Evolutionary conservation across 352 stramenopile genomes (phyloP).

Genomic region (Nothophytophthora sp.): DNA sequence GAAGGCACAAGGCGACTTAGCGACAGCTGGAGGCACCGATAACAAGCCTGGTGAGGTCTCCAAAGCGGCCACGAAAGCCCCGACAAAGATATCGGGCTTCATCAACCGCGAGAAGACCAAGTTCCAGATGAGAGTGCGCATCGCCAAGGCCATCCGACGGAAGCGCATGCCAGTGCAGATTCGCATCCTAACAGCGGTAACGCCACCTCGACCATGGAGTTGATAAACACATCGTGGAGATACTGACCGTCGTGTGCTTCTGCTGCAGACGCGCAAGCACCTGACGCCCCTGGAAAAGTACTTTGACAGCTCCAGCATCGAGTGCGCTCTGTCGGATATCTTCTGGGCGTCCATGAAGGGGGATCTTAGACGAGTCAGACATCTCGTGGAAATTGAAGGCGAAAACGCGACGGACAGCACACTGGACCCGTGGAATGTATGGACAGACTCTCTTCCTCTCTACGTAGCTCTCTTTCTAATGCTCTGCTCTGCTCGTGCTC

Average conservation of each 20-base stretch:
- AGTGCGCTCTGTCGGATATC: conserved; percentile 60
- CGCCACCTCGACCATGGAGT: too few relatives aligned
- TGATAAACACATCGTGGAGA: too few relatives aligned
- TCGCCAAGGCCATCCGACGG: conserved; percentile 46
- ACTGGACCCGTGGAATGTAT: conserved; percentile 71
- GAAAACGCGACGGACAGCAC: conserved; percentile 44
- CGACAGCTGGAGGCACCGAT: not conserved
- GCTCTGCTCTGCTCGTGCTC: not conserved
- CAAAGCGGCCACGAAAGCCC: conserved; percentile 2
- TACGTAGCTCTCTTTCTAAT: not conserved
- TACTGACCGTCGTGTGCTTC: not conserved
- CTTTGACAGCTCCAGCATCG: conserved; percentile 50
- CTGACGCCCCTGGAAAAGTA: conserved; percentile 66
- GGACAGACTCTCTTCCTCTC: not conserved
- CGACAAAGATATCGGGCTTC: conserved; percentile 38
- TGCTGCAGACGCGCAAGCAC: conserved; percentile 38
- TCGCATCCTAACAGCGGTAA: conserved; percentile 57
- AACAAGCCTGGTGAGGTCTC: not conserved
- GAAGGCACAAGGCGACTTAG: conserved; percentile 3
- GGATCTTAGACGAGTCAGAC: conserved; percentile 49
- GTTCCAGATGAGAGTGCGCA: conserved; percentile 54
- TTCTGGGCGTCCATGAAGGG: conserved; percentile 74
- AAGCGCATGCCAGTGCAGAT: conserved; percentile 73
- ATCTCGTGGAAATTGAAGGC: conserved; percentile 63
- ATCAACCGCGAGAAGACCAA: conserved; percentile 53